phyloP scores from a whole-genome alignment of 176 grass and related monocot genomes.

The Neostapfia colusana region DNA sequence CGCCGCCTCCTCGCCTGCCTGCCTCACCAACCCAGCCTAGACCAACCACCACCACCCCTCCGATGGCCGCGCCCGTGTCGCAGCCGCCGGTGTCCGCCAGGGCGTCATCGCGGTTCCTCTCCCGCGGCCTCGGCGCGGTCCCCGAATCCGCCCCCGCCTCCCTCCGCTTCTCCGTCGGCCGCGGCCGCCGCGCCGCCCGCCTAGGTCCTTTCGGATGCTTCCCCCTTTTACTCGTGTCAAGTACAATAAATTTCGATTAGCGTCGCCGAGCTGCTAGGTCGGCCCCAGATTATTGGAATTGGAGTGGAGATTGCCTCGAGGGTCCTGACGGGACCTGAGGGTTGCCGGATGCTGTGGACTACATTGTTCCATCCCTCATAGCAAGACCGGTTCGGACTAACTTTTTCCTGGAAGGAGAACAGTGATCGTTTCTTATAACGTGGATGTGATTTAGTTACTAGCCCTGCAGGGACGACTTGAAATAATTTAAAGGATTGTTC shows the following conservation, averaged over 20 bases:
- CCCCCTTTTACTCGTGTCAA: background rate
- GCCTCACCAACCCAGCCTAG: conserved; percentile 5
- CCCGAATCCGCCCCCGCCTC: conserved; percentile 46
- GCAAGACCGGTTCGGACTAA: background rate
- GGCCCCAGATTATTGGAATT: background rate
- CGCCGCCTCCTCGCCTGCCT: background rate
- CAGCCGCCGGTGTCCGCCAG: conserved; percentile 51
- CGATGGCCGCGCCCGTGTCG: conserved; percentile 58
- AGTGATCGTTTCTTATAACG: background rate
- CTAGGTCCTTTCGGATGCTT: conserved; percentile 35
- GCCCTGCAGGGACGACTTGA: too few relatives aligned
- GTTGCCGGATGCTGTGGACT: background rate
- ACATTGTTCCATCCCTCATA: background rate
- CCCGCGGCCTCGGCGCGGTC: conserved; percentile 36
- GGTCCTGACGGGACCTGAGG: background rate
- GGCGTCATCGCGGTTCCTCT: conserved; percentile 20
- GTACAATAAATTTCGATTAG: background rate
- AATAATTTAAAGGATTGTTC: background rate
- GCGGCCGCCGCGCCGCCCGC: conserved; percentile 41
- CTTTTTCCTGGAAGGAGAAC: background rate
- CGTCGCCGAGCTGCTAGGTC: background rate
- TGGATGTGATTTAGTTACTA: background rate
- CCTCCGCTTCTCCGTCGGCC: conserved; percentile 64
- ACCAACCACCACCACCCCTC: background rate
- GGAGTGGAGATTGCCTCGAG: background rate